These are phyloP conservation scores for Tylopilus felleus DNA, from an alignment of 768 basidiomycete species.

Conservation along the genomic window DNA sequence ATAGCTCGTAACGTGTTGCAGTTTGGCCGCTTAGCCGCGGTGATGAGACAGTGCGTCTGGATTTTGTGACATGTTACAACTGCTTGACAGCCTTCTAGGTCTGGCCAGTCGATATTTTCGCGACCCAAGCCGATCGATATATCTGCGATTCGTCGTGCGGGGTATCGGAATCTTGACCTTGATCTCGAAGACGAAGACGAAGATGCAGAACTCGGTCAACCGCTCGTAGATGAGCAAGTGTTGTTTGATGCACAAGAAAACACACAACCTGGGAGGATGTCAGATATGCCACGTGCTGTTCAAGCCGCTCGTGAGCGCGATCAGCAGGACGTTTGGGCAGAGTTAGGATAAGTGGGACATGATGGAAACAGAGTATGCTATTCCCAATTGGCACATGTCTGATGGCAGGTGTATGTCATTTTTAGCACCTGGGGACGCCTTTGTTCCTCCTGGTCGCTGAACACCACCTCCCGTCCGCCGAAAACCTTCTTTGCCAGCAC, in stretches of 20 bases:
- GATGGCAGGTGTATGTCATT: background rate
- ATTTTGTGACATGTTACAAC: background rate
- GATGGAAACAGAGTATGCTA: background rate
- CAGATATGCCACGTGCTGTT: slow-evolving; percentile 60
- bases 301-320: slow-evolving; percentile 57
- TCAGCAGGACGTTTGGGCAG: slow-evolving; percentile 69
- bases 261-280: slow-evolving; percentile 30
- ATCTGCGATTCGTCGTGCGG: slow-evolving; percentile 61
- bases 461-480: background rate
- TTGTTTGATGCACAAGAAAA: slow-evolving; percentile 59
- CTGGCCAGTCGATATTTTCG: slow-evolving; percentile 86
- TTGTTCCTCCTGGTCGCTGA: too few species aligned
- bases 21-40: slow-evolving; percentile 86
- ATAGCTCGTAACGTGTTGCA: slow-evolving; percentile 91
- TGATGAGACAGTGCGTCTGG: slow-evolving; percentile 83
- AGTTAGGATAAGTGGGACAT: slow-evolving; percentile 41
- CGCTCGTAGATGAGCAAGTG: slow-evolving; percentile 56
- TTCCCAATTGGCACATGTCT: background rate
- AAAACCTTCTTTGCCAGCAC: background rate
- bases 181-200: slow-evolving; percentile 66
- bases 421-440: background rate
- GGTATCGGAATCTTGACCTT: slow-evolving; percentile 61
- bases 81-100: slow-evolving; percentile 42
- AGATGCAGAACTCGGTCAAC: slow-evolving; percentile 49
- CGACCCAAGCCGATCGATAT: slow-evolving; percentile 85